A percentile compares a stretch with the other conserved stretches of the same genome.
Conservation (phyloP, 805 yeast genomes). For the Saccharomycodes ludwigii region DNA sequence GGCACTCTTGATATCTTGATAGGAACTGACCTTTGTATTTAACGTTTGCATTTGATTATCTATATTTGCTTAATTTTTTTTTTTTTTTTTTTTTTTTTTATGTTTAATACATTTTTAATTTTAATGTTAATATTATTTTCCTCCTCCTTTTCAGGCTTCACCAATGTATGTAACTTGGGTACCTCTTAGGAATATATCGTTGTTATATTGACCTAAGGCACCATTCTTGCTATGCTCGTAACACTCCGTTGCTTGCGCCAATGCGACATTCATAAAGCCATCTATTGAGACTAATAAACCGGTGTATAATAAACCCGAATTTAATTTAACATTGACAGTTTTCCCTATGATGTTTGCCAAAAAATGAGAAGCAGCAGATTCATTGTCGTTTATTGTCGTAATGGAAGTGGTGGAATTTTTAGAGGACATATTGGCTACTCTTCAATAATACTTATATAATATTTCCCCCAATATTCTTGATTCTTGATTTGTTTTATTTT, state of each 20-base stretch:
- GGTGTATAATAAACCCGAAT: conserved; percentile 76
- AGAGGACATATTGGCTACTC: background rate
- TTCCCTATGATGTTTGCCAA: conserved; percentile 69
- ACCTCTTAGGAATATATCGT: conserved; percentile 25
- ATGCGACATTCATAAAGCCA: conserved; percentile 91
- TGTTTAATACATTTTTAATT: background rate
- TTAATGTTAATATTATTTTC: background rate
- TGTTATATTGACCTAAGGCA: conserved; percentile 18
- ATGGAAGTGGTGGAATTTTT: background rate
- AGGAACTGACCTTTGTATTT: too few relatives aligned
- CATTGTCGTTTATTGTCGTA: conserved; percentile 4
- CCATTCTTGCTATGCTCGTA: conserved; percentile 22
- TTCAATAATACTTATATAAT: too few relatives aligned
- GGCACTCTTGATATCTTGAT: too few relatives aligned
- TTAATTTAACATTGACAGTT: conserved; percentile 68
- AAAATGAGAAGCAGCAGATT: conserved; percentile 61
- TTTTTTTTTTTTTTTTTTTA: background rate
- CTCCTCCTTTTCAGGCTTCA: conserved; percentile 12
- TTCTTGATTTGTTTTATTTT: conserved; percentile 1
- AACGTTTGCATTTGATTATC: too few relatives aligned
- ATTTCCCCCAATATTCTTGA: too few relatives aligned
- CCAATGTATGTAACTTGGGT: conserved; percentile 26
- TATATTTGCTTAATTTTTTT: too few relatives aligned
- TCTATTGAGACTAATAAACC: conserved; percentile 80
- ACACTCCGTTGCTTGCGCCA: conserved; percentile 63